Base-by-base conservation (phyloP, 371 early-diverging fungal species). In the Actinomortierella ambigua region DNA sequence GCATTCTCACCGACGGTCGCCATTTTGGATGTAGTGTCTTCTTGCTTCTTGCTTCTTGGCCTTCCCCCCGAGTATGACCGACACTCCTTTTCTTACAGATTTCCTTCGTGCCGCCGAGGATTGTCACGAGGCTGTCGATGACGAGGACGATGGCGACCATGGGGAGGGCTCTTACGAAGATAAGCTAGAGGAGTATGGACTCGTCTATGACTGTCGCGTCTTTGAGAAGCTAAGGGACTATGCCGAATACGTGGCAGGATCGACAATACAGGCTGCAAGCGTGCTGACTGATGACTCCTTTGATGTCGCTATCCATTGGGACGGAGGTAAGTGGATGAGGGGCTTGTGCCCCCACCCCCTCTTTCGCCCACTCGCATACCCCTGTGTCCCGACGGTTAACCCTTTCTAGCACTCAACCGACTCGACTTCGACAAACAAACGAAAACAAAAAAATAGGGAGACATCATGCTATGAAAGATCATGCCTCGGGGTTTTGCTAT, bases 401-500 rank as follows among this genome's bases (percentile, higher is more conserved):
- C n/a, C n/a, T n/a, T n/a, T n/a, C n/a, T n/a, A n/a, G n/a, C n/a
- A n/a, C n/a, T n/a, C n/a, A n/a, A n/a, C n/a, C n/a, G n/a, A n/a
- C n/a, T n/a, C n/a, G n/a, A n/a, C n/a, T n/a, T n/a, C n/a, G n/a
- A n/a, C 7, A 34, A 34, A 6, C 34, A 6, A 34, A 34, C 34
- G 34, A 11, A 34, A 34, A 34, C 4, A 34, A 34, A 34, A 4
- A 11, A 29, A 27, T 43, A 24, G 48, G 23, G 57, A 79, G 87
- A 27, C 95, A 95, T 64, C 95, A 95, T 68, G 90, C 95, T 50
- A 87, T 92, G 77, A 81, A 87, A 81, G 79, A 68, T 43, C 84
- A 86, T 51, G 92, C 96, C 0, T 85, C 88, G 18, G 98, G 98
- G 8, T 97, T 95, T 77, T 97, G 98, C 77, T 95, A 93, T 64